Conservation (phyloP, 345 rosid genomes). For the Corymbia maculata region DNA sequence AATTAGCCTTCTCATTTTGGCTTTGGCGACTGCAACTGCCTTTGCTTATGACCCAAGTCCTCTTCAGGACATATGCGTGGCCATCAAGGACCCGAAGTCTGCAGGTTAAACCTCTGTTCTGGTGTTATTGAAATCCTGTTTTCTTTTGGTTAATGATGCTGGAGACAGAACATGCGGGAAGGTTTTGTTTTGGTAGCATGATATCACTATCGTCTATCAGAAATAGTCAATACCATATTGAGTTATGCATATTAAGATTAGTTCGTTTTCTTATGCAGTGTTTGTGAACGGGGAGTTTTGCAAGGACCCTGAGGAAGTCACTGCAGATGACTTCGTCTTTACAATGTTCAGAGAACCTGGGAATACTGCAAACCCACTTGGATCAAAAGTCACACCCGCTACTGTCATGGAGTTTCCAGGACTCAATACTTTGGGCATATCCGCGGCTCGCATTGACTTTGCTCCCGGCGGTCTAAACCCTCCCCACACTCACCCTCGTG, state of each 20-base stretch:
- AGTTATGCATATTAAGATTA: not conserved
- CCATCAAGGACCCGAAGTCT: not conserved
- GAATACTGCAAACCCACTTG: constrained; percentile 3
- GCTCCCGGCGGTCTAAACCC: constrained; percentile 25
- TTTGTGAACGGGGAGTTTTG: constrained; percentile 31
- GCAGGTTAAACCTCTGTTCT: not conserved
- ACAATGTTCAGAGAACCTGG: constrained; percentile 5
- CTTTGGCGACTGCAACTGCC: not conserved
- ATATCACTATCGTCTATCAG: not conserved
- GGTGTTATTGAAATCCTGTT: not conserved
- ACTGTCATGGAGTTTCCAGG: constrained; percentile 4
- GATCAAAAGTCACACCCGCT: constrained; percentile 8
- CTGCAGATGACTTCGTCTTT: constrained; percentile 11
- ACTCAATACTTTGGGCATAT: constrained; percentile 17
- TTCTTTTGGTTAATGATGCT: not conserved
- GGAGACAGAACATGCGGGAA: not conserved
- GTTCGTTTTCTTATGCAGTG: constrained; percentile 2
- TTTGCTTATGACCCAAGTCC: constrained; percentile 14
- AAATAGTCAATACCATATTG: not conserved
- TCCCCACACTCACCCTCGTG: constrained; percentile 36
- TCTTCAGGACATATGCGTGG: constrained; percentile 23
- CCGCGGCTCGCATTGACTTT: constrained; percentile 13
- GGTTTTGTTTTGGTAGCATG: not conserved
- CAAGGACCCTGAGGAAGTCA: constrained; percentile 19
- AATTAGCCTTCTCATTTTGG: not conserved